phyloP scores from a whole-genome alignment of 495 filamentous ascomycete genomes.

The Xylaria sp. region DNA sequence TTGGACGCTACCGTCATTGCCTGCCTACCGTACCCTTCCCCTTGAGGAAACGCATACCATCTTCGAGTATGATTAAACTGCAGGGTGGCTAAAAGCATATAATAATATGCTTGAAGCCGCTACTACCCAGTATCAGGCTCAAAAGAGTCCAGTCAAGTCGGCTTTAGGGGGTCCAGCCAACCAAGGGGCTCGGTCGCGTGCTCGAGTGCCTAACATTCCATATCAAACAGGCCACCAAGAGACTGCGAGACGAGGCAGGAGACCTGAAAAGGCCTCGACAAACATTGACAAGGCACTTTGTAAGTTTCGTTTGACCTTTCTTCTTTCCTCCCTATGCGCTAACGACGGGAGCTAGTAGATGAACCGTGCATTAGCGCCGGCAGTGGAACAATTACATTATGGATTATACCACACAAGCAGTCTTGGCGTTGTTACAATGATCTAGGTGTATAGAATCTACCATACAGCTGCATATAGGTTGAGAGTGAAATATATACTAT shows the following conservation, averaged over 20 bases:
- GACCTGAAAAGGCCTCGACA: neutral
- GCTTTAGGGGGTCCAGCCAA: neutral
- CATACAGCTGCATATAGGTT: no score
- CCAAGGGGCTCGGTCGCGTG: neutral
- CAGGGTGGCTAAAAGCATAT: neutral
- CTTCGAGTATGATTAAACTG: neutral
- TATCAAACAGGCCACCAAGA: neutral
- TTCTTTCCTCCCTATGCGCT: neutral
- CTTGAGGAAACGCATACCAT: no score
- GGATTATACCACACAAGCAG: neutral
- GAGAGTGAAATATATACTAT: no score
- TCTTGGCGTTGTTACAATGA: neutral
- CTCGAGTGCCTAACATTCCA: neutral
- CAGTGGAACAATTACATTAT: neutral
- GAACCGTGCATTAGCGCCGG: neutral
- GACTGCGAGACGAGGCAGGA: neutral
- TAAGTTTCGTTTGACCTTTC: neutral
- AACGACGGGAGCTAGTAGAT: slow-evolving; percentile 2
- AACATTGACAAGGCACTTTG: neutral
- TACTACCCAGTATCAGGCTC: neutral
- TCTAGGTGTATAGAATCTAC: no score
- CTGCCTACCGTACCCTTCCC: no score
- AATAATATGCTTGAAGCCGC: neutral
- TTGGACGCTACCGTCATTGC: no score
- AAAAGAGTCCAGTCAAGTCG: neutral